Conservation (phyloP, 306 rosid genomes). For the Cicer cuneatum region DNA sequence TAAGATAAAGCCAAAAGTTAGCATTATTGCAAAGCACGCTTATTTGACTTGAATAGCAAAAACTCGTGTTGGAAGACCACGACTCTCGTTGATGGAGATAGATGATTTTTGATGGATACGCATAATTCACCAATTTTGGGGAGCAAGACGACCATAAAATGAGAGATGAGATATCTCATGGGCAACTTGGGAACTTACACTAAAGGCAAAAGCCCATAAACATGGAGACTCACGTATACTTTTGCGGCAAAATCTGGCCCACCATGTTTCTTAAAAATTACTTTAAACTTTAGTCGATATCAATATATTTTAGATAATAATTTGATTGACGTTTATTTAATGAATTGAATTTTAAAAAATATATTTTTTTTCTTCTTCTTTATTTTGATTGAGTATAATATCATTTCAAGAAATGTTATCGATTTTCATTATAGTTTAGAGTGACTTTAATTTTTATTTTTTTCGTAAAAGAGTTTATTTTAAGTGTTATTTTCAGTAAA, state of each 20-base stretch:
- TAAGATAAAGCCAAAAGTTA: background rate
- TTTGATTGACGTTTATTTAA: no score
- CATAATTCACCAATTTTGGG: background rate
- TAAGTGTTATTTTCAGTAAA: no score
- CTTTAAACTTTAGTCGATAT: no score
- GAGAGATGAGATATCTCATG: background rate
- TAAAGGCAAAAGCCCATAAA: background rate
- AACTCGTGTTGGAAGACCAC: slow-evolving; percentile 37
- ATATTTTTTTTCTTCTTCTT: no score
- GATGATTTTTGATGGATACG: background rate
- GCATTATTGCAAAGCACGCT: slow-evolving; percentile 39
- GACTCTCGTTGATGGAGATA: slow-evolving; percentile 27
- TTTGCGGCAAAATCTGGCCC: background rate
- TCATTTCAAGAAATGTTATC: no score
- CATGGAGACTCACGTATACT: background rate
- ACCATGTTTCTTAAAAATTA: no score
- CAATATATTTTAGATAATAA: no score
- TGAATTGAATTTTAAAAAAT: no score
- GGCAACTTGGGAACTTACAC: slow-evolving; percentile 9
- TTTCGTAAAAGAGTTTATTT: no score
- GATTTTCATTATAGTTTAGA: no score
- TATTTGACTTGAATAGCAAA: slow-evolving; percentile 41
- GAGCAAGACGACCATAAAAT: slow-evolving; percentile 23
- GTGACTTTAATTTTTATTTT: no score
- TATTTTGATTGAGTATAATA: no score